A percentile compares a stretch with the other conserved stretches of the same genome.
Conservation (phyloP, 805 yeast genomes). For the Candida bentonensis region DNA sequence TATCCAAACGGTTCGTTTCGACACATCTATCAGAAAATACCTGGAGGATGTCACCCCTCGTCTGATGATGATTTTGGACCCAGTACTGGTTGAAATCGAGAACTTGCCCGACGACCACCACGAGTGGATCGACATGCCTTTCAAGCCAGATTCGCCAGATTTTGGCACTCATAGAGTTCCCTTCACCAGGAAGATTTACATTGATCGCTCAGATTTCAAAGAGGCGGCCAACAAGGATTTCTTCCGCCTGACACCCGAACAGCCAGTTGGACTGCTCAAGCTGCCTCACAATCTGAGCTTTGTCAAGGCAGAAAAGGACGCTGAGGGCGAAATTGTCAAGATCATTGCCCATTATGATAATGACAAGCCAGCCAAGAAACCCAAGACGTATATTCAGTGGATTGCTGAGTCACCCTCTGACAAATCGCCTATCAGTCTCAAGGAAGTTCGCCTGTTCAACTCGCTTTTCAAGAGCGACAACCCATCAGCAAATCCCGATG, state of each 20-base stretch:
- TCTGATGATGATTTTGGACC: conserved; percentile 83
- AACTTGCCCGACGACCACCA: conserved; percentile 64
- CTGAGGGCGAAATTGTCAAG: conserved; percentile 47
- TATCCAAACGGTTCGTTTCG: conserved; percentile 83
- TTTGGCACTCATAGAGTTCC: conserved; percentile 67
- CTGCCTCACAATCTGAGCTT: conserved; percentile 77
- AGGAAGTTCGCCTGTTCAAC: conserved; percentile 77
- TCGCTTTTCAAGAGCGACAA: conserved; percentile 83
- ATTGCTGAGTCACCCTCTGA: conserved; percentile 55
- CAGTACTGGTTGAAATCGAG: conserved; percentile 69
- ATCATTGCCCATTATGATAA: conserved; percentile 72
- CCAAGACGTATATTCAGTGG: conserved; percentile 97
- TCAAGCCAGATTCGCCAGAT: conserved; percentile 69
- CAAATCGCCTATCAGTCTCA: conserved; percentile 47
- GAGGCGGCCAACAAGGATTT: conserved; percentile 50
- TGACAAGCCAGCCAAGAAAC: conserved; percentile 47
- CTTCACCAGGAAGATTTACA: conserved; percentile 64
- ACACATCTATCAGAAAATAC: conserved; percentile 72
- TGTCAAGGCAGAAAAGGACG: conserved; percentile 49
- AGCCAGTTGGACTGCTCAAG: conserved; percentile 86
- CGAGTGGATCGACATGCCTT: conserved; percentile 66
- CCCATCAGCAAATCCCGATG: conserved; percentile 79
- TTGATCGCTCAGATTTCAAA: conserved; percentile 81
- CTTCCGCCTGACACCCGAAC: conserved; percentile 87
- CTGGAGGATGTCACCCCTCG: conserved; percentile 89